A percentile compares a stretch with the other conserved stretches of the same genome.
Evolutionary conservation across 768 basidiomycete genomes (phyloP).

Genomic region (Piloderma croceum): DNA sequence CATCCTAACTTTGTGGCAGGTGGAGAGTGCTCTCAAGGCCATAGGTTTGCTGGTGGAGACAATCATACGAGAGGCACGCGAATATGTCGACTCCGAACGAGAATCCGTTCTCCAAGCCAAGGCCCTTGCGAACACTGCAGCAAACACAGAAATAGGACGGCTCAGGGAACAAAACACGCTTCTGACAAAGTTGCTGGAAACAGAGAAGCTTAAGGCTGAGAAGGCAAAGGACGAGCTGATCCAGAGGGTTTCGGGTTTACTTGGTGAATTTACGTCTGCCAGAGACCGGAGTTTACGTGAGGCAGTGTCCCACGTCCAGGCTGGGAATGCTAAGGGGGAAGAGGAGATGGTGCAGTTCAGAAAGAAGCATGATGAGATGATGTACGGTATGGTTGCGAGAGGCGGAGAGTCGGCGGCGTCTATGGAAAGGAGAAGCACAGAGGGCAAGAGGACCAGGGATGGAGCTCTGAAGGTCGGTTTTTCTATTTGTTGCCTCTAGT

Average conservation of each 20-base stretch:
- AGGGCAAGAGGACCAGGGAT: conserved; percentile 52
- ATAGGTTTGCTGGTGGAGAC: conserved; percentile 57
- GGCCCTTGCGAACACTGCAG: conserved; percentile 39
- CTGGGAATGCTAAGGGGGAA: conserved; percentile 52
- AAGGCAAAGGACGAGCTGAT: conserved; percentile 68
- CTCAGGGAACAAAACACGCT: conserved; percentile 67
- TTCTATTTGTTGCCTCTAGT: background rate
- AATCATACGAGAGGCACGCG: conserved; percentile 51
- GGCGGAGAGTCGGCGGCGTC: conserved; percentile 35
- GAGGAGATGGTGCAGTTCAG: conserved; percentile 43
- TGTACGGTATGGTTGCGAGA: conserved; percentile 36
- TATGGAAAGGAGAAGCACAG: conserved; percentile 41
- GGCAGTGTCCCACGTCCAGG: conserved; percentile 46
- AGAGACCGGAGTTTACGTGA: conserved; percentile 63
- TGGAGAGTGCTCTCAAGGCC: conserved; percentile 53
- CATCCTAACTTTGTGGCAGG: conserved; percentile 20
- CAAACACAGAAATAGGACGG: conserved; percentile 49
- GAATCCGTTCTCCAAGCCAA: conserved; percentile 47
- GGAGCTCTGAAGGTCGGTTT: conserved; percentile 50
- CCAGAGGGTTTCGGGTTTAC: conserved; percentile 64
- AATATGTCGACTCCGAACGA: conserved; percentile 52
- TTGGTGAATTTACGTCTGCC: conserved; percentile 64
- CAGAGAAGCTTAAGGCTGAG: conserved; percentile 62
- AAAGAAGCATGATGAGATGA: conserved; percentile 42
- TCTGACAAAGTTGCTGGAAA: conserved; percentile 54